Conservation (phyloP, 176 grass and related monocot species). For the Aegilops sharonensis region DNA sequence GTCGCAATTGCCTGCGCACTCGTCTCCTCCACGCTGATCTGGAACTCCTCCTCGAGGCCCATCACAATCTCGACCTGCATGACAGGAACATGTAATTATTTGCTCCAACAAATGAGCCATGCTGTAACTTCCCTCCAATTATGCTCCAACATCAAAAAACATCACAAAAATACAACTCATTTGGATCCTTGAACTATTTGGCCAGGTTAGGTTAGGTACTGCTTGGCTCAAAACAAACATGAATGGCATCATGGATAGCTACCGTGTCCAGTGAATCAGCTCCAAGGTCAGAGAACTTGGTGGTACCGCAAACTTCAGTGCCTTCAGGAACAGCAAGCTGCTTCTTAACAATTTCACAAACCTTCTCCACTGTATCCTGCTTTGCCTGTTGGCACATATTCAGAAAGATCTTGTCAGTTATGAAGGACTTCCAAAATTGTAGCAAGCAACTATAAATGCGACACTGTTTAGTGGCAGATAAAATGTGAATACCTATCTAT, state of each 20-base stretch:
- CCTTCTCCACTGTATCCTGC: constrained; percentile 54
- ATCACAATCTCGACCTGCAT: constrained; percentile 70
- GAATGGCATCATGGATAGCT: neutral
- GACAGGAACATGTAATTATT: neutral
- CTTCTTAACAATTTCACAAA: constrained; percentile 68
- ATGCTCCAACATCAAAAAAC: no score
- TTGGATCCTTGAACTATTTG: neutral
- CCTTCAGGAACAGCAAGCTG: constrained; percentile 55
- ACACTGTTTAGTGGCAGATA: neutral
- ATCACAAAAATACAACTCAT: neutral
- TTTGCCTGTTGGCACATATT: constrained; percentile 40
- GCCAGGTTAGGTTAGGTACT: neutral
- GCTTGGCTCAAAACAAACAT: neutral
- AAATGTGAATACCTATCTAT: neutral
- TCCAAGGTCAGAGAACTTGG: constrained; percentile 59
- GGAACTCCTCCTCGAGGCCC: constrained; percentile 66
- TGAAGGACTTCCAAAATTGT: neutral
- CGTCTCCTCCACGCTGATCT: constrained; percentile 55
- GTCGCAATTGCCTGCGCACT: constrained; percentile 52
- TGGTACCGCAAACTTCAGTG: constrained; percentile 35
- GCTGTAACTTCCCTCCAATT: no score
- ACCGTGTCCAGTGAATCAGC: constrained; percentile 73
- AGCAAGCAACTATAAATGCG: neutral
- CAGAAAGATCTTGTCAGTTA: neutral
- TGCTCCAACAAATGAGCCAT: neutral